These are phyloP conservation scores for Orbilia oligospora DNA, from an alignment of 2,329 filamentous ascomycete genomes.

Conservation along the genomic window DNA sequence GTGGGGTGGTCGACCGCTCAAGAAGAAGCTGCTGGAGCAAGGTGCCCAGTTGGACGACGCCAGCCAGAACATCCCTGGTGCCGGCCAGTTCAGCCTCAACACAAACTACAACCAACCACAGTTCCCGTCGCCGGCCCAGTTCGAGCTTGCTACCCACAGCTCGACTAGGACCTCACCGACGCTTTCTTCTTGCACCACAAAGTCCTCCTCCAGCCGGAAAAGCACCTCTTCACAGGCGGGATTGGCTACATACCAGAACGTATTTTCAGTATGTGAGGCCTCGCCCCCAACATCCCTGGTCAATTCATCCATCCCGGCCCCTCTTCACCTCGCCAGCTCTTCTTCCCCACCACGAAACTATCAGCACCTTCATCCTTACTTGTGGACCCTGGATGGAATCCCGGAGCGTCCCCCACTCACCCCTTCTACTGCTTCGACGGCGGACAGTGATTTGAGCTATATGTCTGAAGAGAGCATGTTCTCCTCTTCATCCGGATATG, in stretches of 20 bases:
- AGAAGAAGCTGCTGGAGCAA: conserved; percentile 64
- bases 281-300: conserved; percentile 59
- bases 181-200: conserved; percentile 54
- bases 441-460: conserved; percentile 59
- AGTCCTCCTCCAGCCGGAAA: conserved; percentile 57
- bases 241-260: conserved; percentile 61
- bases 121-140: conserved; percentile 63
- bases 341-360: conserved; percentile 58
- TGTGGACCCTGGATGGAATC: conserved; percentile 63
- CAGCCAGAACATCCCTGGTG: conserved; percentile 64
- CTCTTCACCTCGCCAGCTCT: conserved; percentile 59
- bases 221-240: conserved; percentile 58
- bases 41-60: conserved; percentile 64
- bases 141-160: conserved; percentile 62
- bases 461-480: conserved; percentile 68
- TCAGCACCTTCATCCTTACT: conserved; percentile 58
- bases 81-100: conserved; percentile 64
- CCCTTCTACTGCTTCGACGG: conserved; percentile 56
- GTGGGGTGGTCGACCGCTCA: conserved; percentile 64
- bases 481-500: conserved; percentile 79
- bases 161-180: conserved; percentile 57
- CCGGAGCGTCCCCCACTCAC: conserved; percentile 62
- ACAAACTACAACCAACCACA: conserved; percentile 61
- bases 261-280: conserved; percentile 61
- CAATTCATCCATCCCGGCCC: conserved; percentile 59